Evolutionary conservation across 495 filamentous ascomycete genomes (phyloP).

Genomic region (Aspergillus carlsbadensis): DNA sequence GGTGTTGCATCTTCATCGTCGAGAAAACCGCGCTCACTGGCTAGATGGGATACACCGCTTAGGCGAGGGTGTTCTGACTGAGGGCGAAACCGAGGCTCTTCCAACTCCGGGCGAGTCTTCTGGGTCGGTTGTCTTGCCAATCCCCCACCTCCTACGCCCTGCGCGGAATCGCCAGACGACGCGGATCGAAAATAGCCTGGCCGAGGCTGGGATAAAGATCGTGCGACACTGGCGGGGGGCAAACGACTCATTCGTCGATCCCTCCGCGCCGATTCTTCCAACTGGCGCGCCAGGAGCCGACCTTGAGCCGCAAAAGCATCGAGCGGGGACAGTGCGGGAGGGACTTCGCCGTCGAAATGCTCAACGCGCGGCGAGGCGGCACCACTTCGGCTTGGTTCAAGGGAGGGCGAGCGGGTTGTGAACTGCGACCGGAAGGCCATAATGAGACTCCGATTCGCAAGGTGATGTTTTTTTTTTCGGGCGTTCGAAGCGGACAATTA

Average conservation of each 20-base stretch:
- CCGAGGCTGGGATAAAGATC: constrained; percentile 65
- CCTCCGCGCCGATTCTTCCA: constrained; percentile 68
- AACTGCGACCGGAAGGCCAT: constrained; percentile 60
- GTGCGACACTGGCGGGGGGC: constrained; percentile 76
- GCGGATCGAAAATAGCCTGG: constrained; percentile 71
- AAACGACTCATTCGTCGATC: constrained; percentile 79
- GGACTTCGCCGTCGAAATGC: constrained; percentile 81
- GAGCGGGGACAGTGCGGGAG: constrained; percentile 88
- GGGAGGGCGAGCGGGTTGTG: constrained; percentile 63
- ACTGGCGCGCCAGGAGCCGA: constrained; percentile 78
- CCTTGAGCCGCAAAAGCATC: constrained; percentile 93
- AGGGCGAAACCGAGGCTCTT: constrained; percentile 62
- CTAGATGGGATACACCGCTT: constrained; percentile 56
- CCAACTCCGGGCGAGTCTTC: constrained; percentile 53
- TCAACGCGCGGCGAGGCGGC: constrained; percentile 66
- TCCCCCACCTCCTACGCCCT: constrained; percentile 15
- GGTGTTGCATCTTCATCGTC: constrained; percentile 35
- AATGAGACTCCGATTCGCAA: constrained; percentile 10
- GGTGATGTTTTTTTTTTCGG: background rate
- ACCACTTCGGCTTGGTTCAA: constrained; percentile 50
- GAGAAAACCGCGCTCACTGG: constrained; percentile 41
- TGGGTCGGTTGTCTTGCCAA: constrained; percentile 40
- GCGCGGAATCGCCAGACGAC: constrained; percentile 34
- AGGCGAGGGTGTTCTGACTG: constrained; percentile 72
- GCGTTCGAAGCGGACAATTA: background rate